Conservation (phyloP, 331 rosid genomes). For the Dryas integrifolia region DNA sequence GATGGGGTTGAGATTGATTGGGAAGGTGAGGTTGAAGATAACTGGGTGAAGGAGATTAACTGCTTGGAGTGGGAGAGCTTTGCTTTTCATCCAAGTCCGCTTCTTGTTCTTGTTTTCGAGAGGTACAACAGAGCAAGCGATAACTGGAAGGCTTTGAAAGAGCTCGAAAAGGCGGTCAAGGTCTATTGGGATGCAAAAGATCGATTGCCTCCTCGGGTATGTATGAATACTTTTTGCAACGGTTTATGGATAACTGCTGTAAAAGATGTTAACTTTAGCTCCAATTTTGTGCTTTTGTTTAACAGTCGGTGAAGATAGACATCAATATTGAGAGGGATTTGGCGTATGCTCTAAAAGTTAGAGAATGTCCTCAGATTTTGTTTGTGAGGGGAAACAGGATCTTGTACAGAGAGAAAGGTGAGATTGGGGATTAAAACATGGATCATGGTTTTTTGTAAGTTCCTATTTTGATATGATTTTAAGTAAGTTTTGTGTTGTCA, state of each 20-base stretch:
- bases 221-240: not conserved
- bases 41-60: conserved; percentile 87
- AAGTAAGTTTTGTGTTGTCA: conserved; percentile 31
- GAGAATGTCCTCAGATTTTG: conserved; percentile 71
- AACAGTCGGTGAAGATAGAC: conserved; percentile 77
- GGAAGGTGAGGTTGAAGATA: conserved; percentile 93
- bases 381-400: conserved; percentile 67
- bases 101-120: conserved; percentile 78
- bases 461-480: conserved; percentile 14
- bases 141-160: conserved; percentile 85
- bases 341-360: conserved; percentile 80
- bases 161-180: conserved; percentile 84
- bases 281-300: not conserved
- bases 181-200: conserved; percentile 79
- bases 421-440: conserved; percentile 1
- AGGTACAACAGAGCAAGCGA: conserved; percentile 74
- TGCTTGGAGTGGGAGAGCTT: conserved; percentile 89
- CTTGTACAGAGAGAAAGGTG: conserved; percentile 86
- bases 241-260: not conserved
- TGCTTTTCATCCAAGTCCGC: conserved; percentile 92
- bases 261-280: not conserved
- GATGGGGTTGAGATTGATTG: conserved; percentile 79
- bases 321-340: conserved; percentile 79
- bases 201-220: conserved; percentile 85
- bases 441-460: conserved; percentile 1